Evolutionary conservation across 2,329 filamentous ascomycete species (phyloP), one percentile per base, ranked within the genome.

Genomic region (Cordyceps cateniannulata): DNA sequence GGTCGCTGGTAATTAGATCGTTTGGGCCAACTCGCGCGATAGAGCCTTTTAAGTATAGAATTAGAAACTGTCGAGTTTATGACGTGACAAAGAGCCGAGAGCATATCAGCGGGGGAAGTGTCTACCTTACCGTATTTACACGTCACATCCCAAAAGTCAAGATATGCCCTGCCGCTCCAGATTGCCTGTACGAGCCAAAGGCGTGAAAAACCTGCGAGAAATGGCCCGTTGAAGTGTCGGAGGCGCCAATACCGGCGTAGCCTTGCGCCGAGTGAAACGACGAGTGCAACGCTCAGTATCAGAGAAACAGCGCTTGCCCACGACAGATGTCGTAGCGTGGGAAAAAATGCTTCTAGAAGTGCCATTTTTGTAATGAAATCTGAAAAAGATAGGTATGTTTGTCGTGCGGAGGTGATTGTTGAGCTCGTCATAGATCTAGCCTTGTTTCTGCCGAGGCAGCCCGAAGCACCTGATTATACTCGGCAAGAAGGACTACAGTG

Each of bases 1-100:
- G 71, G 59, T 79, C 76, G 44, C 70, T 67, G 3, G 74, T 77
- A 16, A 75, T 63, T 7, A 78, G 66, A 38, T 75, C 70, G 35
- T 76, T 75, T 7, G 76, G 75, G 1, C 75, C 75, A n/a, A 78
- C 67, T 3, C 76, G 72, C 1, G 73, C 71, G 7, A 78, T 69
- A 5, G 71, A 65, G 3, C 73, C 74, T 64, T 49, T 52, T 32
- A 24, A n/a, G n/a, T 22, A 38, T 57, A n/a, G 12, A n/a, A 35
- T 35, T 49, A 51, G 49, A 60, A 47, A 24, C 42, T 54, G 42
- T 24, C 16, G n/a, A 42, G 18, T 42, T 12, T 18, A n/a, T n/a
- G 16, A 3, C 16, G 38, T n/a, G 16, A 6, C 10, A 5, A 16
- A 38, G 35, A 54, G n/a, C n/a, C 16, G 4, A 7, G 40, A 42